These are phyloP conservation scores for Yamadazyma taylorii DNA, from an alignment of 1,139 yeast genomes.

Conservation along the genomic window DNA sequence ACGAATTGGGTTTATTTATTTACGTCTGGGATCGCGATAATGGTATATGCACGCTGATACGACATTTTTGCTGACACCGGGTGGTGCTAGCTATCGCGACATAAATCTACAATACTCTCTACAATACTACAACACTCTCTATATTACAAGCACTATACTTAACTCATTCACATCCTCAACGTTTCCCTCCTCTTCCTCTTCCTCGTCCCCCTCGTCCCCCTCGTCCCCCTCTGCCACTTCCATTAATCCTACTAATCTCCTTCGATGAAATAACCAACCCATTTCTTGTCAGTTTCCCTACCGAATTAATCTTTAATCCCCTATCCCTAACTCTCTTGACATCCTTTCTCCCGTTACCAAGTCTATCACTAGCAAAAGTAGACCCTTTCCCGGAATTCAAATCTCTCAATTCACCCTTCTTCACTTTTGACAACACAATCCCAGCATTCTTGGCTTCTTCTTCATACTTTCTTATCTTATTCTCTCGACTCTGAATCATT, in stretches of 20 bases:
- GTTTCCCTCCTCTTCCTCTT: constrained; percentile 5
- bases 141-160: too few species aligned
- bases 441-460: constrained; percentile 87
- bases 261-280: constrained; percentile 74
- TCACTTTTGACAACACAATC: constrained; percentile 66
- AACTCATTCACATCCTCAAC: too few species aligned
- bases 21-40: constrained; percentile 6
- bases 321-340: constrained; percentile 54
- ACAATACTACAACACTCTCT: too few species aligned
- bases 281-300: constrained; percentile 79
- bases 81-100: too few species aligned
- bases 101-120: too few species aligned
- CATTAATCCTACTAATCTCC: constrained; percentile 57
- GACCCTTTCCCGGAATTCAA: constrained; percentile 56
- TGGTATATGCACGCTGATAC: too few species aligned
- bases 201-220: constrained; percentile 29
- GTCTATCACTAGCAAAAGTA: constrained; percentile 51
- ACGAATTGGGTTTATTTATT: constrained; percentile 12
- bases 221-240: constrained; percentile 69
- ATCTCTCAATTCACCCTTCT: constrained; percentile 63
- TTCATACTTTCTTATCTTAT: constrained; percentile 58
- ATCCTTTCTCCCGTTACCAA: constrained; percentile 50
- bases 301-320: constrained; percentile 74
- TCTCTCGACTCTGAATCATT: constrained; percentile 59
- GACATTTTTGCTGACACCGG: too few species aligned